Conservation (phyloP, 352 stramenopile genomes). For the Globisporangium iwayamae region DNA sequence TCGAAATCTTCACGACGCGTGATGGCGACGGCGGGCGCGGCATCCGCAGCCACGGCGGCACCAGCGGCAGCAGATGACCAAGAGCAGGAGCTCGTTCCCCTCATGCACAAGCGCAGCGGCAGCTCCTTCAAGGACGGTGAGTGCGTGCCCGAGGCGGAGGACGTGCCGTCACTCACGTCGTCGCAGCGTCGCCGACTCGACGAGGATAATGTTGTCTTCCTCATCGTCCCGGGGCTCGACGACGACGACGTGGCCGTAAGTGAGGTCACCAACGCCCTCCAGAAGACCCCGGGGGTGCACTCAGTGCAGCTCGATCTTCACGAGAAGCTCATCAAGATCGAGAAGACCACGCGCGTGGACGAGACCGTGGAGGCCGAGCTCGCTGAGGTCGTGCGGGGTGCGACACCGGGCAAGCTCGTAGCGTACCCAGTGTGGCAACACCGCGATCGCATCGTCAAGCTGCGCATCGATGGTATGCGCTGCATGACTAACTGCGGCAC, state of each 20-base stretch:
- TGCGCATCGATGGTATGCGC: conserved; percentile 80
- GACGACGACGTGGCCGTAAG: conserved; percentile 22
- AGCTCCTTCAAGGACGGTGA: conserved; percentile 33
- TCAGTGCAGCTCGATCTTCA: conserved; percentile 54
- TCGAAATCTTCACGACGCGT: not conserved
- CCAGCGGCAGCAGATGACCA: not conserved
- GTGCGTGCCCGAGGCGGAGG: conserved; percentile 58
- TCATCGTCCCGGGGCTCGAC: conserved; percentile 52
- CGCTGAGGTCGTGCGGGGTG: conserved; percentile 48
- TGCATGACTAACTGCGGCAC: conserved; percentile 86
- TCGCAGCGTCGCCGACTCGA: conserved; percentile 40
- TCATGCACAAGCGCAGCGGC: not conserved
- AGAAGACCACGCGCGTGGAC: conserved; percentile 36
- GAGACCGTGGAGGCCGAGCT: conserved; percentile 48
- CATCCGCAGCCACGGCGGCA: not conserved
- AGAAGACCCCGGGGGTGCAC: conserved; percentile 28
- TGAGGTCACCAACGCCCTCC: conserved; percentile 36
- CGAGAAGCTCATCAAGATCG: conserved; percentile 68
- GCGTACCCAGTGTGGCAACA: conserved; percentile 84
- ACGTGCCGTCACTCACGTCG: conserved; percentile 72
- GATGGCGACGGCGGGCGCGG: not conserved
- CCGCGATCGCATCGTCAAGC: conserved; percentile 69
- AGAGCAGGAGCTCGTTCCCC: conserved; percentile 16
- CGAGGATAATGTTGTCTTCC: conserved; percentile 68
- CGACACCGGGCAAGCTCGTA: conserved; percentile 39